Base-by-base conservation (phyloP, 441 rosid species). In the Pelargonium australe region DNA sequence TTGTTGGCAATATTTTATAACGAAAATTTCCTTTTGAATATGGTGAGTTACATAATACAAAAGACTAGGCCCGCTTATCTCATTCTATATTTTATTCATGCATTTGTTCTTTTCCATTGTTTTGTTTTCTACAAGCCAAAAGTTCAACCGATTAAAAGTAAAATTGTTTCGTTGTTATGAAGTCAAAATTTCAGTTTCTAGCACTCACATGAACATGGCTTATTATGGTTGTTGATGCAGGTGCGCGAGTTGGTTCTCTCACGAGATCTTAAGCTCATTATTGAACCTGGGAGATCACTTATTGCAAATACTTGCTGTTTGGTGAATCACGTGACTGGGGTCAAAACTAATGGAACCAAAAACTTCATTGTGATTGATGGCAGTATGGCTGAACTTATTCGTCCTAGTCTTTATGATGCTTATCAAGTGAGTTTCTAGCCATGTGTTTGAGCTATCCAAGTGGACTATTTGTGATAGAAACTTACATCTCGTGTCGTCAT, bases 321-420 rank as follows among this genome's bases (percentile, higher is more conserved):
- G 69, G 93, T 88, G 72, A 95, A 89, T 79, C 91, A 84, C 57
- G 92, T 95, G 17, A 95, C 91, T n/a, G 98, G 99, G 45, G 99
- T 92, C 63, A 95, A 95, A 81, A 90, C 93, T 0, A 95, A 95
- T 70, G 97, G 99, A 71, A 86, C 99, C 44, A 95, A 90, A 77
- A 92, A 87, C 71, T 89, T 95, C 75, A 74, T 95, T 14, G 96
- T 92, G 67, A 88, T 92, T 65, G 98, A 95, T 82, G 98, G 99
- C 60, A 95, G 99, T 84, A 95, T 92, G 97, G 92, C 97, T 60
- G 97, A 95, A 75, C 96, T 92, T 23, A 95, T 95, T 78, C 99
- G 98, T 63, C 99, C 97, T 14, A 95, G 98, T 84, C 97, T 95
- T 40, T 95, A 95, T 70, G 98, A 77, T 80, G 98, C 99, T 68